phyloP scores from a whole-genome alignment of 257 asterid species.

The Solanum ossicruentum region DNA sequence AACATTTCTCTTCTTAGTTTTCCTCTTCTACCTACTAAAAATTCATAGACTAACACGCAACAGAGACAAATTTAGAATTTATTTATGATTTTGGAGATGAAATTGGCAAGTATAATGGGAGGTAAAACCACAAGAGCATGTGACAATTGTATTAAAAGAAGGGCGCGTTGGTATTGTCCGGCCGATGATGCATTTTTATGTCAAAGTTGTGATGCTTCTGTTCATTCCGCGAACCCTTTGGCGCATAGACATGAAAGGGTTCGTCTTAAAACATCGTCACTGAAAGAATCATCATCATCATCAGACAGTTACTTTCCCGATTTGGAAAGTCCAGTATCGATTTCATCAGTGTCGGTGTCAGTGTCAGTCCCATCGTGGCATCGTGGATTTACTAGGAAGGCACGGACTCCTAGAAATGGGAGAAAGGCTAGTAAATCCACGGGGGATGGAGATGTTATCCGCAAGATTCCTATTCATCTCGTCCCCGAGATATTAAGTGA shows the following conservation, averaged over 20 bases:
- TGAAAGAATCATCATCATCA: not conserved
- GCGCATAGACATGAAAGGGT: conserved; percentile 70
- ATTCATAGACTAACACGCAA: no score
- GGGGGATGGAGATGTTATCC: not conserved
- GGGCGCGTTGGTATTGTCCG: conserved; percentile 71
- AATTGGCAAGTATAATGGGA: conserved; percentile 39
- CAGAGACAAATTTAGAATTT: no score
- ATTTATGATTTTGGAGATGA: conserved; percentile 33
- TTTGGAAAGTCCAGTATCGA: not conserved
- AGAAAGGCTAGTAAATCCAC: not conserved
- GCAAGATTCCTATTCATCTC: conserved; percentile 16
- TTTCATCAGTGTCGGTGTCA: not conserved
- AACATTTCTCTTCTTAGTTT: not conserved
- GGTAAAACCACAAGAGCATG: conserved; percentile 68
- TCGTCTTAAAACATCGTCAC: conserved; percentile 40
- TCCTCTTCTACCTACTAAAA: not conserved
- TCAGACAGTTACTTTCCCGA: not conserved
- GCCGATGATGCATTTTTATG: conserved; percentile 87
- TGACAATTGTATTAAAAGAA: conserved; percentile 44
- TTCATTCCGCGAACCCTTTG: conserved; percentile 71
- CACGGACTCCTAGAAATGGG: conserved; percentile 49
- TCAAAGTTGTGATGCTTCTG: conserved; percentile 57
- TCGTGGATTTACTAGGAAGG: conserved; percentile 49
- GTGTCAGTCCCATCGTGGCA: conserved; percentile 39
- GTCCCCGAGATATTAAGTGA: conserved; percentile 61